Evolutionary conservation across 345 rosid species (phyloP).

Genomic region (Crucihimalaya himalaica): DNA sequence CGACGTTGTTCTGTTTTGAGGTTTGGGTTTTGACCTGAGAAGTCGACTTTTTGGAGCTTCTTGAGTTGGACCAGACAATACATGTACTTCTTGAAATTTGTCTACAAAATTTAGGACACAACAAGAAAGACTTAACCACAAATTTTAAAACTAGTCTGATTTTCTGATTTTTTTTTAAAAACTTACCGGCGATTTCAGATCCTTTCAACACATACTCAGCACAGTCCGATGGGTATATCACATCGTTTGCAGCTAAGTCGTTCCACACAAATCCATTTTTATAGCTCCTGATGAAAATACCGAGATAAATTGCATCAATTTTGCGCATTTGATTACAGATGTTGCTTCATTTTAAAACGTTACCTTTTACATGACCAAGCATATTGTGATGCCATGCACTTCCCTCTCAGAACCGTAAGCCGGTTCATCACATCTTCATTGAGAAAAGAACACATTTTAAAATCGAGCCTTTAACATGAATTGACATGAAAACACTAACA

Average conservation of each 20-base stretch:
- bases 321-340: not conserved
- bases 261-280: constrained; percentile 97
- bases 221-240: constrained; percentile 72
- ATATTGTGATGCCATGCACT: constrained; percentile 74
- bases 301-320: not conserved
- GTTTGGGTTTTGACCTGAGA: constrained; percentile 48
- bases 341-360: not conserved
- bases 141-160: not conserved
- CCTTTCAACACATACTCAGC: constrained; percentile 92
- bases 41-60: constrained; percentile 43
- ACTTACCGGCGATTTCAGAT: constrained; percentile 72
- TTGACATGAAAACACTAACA: not conserved
- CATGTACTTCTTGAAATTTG: constrained; percentile 43
- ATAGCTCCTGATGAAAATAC: constrained; percentile 57
- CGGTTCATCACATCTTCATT: constrained; percentile 65
- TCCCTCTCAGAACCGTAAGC: constrained; percentile 73
- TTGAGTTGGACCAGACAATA: constrained; percentile 35
- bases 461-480: not conserved
- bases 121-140: not conserved
- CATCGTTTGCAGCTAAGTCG: constrained; percentile 76
- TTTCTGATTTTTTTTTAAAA: not conserved
- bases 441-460: not conserved
- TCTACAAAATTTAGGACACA: constrained; percentile 31
- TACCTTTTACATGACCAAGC: constrained; percentile 98
- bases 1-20: constrained; percentile 38